Evolutionary conservation across 306 rosid genomes (phyloP), one percentile per base, ranked within the genome.

Genomic region (Purshia tridentata): DNA sequence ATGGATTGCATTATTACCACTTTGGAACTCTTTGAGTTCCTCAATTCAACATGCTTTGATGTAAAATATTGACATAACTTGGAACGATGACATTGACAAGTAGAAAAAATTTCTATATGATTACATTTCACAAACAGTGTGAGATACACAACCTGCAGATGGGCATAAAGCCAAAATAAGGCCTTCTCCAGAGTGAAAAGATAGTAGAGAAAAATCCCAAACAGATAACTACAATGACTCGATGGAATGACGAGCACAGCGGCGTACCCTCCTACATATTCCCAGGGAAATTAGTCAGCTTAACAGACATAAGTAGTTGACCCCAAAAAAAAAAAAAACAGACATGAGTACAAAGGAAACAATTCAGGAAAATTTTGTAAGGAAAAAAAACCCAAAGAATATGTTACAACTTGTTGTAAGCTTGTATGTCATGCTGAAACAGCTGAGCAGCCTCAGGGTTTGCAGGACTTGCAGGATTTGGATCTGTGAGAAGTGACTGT

Each of bases 391-490:
- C 37, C 20, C 2, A 10, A 42, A 9, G 8, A 39, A 60, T 5
- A 52, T 44, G 45, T 72, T 37, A 76, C 78, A 6, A 76, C 84
- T 72, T 81, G 72, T 76, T 77, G 67, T 77, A 73, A 52, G 79
- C 79, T 65, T 72, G 78, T 4, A 77, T 47, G 45, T 81, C 81
- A 14, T 72, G 81, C 48, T 77, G 76, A 56, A 54, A 81, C 71
- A 68, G 45, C 51, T 72, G 79, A 73, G 79, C 79, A 18, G 79
- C 85, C 72, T 72, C 76, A 3, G 63, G 71, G 56, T 80, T 80
- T 66, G 80, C 83, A 6, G 80, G 76, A 64, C 83, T 80, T 52
- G 80, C 46, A 54, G 77, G 76, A 49, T 80, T 80, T 9, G 83
- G 80, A 65, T 75, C 80, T 2, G 80, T 75, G 60, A 81, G 79